These are phyloP conservation scores for Tetracladium setigerum DNA, from an alignment of 495 filamentous ascomycete species.

Conservation along the genomic window DNA sequence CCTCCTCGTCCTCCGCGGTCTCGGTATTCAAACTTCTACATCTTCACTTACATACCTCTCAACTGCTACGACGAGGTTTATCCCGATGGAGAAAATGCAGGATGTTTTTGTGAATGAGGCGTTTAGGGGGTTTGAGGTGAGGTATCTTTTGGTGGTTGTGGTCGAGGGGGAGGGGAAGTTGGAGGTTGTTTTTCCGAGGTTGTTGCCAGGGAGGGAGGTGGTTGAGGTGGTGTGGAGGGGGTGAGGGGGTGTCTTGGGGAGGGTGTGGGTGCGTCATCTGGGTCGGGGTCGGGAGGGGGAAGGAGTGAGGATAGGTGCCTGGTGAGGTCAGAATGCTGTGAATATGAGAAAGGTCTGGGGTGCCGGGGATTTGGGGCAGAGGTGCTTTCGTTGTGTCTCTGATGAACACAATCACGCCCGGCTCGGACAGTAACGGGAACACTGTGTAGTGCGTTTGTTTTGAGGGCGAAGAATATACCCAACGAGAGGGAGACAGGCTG, in stretches of 20 bases:
- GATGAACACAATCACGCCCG: too few species aligned
- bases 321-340: background rate
- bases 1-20: slow-evolving; percentile 76
- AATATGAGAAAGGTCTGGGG: too few species aligned
- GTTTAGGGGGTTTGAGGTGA: slow-evolving; percentile 86
- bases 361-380: too few species aligned
- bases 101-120: slow-evolving; percentile 95
- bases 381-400: too few species aligned
- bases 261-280: slow-evolving; percentile 28
- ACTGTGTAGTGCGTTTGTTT: too few species aligned
- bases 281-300: background rate
- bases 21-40: slow-evolving; percentile 85
- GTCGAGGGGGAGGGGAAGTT: slow-evolving; percentile 85
- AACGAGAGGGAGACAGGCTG: too few species aligned
- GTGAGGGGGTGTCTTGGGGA: slow-evolving; percentile 65
- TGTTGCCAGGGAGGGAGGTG: slow-evolving; percentile 62
- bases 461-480: too few species aligned
- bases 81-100: slow-evolving; percentile 83
- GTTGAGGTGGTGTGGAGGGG: slow-evolving; percentile 85
- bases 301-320: background rate
- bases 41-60: slow-evolving; percentile 56
- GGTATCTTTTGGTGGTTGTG: slow-evolving; percentile 82
- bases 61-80: slow-evolving; percentile 69
- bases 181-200: slow-evolving; percentile 84
- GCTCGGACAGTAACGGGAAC: too few species aligned